A percentile compares a stretch with the other conserved stretches of the same genome.
Evolutionary conservation across 164 flowering plant species (phyloP).

Genomic region (Chimonanthus salicifolius): DNA sequence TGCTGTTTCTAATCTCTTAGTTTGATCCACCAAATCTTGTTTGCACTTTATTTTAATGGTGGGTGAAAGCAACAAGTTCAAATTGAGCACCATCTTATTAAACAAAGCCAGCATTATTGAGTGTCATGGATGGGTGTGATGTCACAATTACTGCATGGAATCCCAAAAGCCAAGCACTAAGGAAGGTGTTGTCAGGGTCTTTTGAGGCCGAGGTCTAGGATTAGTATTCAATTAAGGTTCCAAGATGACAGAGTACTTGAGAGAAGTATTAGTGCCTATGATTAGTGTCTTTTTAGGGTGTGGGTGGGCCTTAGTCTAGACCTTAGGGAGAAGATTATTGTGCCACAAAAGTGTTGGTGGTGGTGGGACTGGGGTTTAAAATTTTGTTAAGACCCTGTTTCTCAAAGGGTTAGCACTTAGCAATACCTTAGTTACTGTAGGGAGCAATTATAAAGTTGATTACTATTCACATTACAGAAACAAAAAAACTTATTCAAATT

Average conservation of each 20-base stretch:
- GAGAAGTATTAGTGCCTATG: not conserved
- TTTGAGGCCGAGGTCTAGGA: constrained; percentile 2
- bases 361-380: not conserved
- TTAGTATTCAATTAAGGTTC: not conserved
- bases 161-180: constrained; percentile 1
- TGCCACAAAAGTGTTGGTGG: not conserved
- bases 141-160: constrained; percentile 2
- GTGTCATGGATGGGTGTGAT: not conserved
- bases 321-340: not conserved
- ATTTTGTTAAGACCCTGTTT: not conserved
- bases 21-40: constrained; percentile 4
- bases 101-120: not conserved
- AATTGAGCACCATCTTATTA: constrained; percentile 1
- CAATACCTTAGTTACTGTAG: too few relatives aligned
- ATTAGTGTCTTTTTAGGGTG: not conserved
- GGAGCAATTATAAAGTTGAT: too few relatives aligned
- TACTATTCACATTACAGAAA: too few relatives aligned
- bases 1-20: not conserved
- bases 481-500: too few relatives aligned
- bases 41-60: not conserved
- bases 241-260: not conserved
- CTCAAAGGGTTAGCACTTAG: not conserved
- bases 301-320: not conserved
- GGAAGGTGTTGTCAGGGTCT: not conserved
- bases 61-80: not conserved